Evolutionary conservation across 306 rosid genomes (phyloP), one percentile per base, ranked within the genome.

Genomic region (Citrullus amarus): DNA sequence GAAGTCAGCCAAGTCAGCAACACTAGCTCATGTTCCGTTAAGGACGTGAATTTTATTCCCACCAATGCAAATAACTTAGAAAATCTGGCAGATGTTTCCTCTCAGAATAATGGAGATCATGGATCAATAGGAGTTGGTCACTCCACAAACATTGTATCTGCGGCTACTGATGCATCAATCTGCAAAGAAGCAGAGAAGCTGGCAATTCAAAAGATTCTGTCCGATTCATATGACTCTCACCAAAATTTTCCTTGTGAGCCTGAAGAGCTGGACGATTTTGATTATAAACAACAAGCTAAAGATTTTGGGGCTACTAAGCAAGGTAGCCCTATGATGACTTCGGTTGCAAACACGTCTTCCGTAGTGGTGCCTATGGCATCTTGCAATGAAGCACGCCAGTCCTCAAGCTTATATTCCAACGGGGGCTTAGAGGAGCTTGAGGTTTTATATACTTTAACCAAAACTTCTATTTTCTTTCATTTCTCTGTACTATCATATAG

Each of bases 361-460:
- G 83, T 81, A 71, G 87, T 82, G 62, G 85, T 58, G 36, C 82
- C 71, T 43, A 79, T 83, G 70, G 78, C 82, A 79, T 82, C 81
- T 28, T 75, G 79, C 55, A 71, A 58, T 60, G 91, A 80, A 82
- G 60, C 88, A 48, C 78, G 76, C 20, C 83, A 65, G 80, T 76
- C 84, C 15, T 25, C 83, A 63, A 51, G 62, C 82, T 80, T 84
- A 75, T 80, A 56, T 78, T 69, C 77, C 78, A 84, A 68, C 62
- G 88, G 86, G 41, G 86, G 78, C 87, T 73, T 88, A 88, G 99
- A 92, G 79, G 97, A 95, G 89, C 99, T 95, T 70, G 99, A 95
- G 99, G 99, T 88, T 81, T 44, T 46, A 28, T 72, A 10, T 78
- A 25, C 48, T 32, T 32, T 22, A 62, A 61, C 60, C 69, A 9